These are phyloP conservation scores for Penicillium daleae DNA, from an alignment of 495 filamentous ascomycete genomes.

Conservation along the genomic window DNA sequence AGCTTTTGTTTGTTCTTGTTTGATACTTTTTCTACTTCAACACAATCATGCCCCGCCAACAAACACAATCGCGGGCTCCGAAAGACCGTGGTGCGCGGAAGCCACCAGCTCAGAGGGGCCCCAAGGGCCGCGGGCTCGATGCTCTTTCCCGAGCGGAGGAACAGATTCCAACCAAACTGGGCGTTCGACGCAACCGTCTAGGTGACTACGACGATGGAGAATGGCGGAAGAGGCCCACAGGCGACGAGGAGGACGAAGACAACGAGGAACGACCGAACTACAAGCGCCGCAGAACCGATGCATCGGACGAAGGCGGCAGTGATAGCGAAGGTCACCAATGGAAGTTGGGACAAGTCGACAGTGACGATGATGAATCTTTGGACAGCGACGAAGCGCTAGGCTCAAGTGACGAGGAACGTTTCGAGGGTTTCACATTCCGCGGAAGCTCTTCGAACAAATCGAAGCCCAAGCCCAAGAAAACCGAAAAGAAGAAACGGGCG, in stretches of 20 bases:
- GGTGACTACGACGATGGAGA: constrained; percentile 58
- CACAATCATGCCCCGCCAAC: constrained; percentile 67
- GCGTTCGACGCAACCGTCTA: constrained; percentile 59
- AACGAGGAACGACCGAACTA: constrained; percentile 52
- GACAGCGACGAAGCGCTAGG: constrained; percentile 95
- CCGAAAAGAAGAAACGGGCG: constrained; percentile 30
- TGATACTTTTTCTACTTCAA: constrained; percentile 9
- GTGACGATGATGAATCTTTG: constrained; percentile 79
- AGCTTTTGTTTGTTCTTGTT: background rate
- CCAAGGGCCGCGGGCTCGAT: constrained; percentile 67
- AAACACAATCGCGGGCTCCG: constrained; percentile 53
- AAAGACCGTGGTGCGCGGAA: constrained; percentile 54
- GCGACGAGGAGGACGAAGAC: constrained; percentile 48
- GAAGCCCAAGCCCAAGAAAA: constrained; percentile 37
- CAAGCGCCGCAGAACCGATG: constrained; percentile 48
- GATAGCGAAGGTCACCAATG: constrained; percentile 91
- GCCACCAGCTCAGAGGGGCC: constrained; percentile 48
- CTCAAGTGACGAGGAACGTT: constrained; percentile 81
- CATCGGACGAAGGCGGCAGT: constrained; percentile 56
- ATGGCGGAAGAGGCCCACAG: constrained; percentile 48
- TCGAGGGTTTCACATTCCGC: constrained; percentile 74
- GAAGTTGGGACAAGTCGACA: constrained; percentile 75
- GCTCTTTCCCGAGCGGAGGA: constrained; percentile 83
- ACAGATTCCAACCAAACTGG: constrained; percentile 53
- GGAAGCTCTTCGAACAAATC: constrained; percentile 63